These are phyloP conservation scores for Pyrenochaeta sp. DNA, from an alignment of 2,329 filamentous ascomycete genomes.

Conservation along the genomic window DNA sequence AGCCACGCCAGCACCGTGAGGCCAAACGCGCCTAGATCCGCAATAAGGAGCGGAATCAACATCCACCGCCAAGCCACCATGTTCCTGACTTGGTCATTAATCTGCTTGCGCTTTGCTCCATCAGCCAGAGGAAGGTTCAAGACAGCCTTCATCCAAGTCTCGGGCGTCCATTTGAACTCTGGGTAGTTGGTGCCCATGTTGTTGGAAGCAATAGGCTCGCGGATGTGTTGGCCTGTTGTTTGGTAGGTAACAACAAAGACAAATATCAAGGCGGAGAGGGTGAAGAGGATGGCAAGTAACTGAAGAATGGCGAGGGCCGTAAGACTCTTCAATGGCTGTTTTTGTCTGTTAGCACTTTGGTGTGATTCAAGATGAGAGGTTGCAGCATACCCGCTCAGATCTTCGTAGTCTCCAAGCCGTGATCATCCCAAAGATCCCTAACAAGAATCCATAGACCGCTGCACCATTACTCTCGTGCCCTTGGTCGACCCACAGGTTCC, in stretches of 20 bases:
- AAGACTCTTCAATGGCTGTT: conserved; percentile 39
- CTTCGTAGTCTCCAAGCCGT: conserved; percentile 37
- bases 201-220: conserved; percentile 26
- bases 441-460: conserved; percentile 44
- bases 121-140: conserved; percentile 37
- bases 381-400: conserved; percentile 9
- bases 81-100: conserved; percentile 28
- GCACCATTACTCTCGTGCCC: conserved; percentile 40
- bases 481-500: conserved; percentile 40
- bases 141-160: conserved; percentile 45
- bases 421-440: conserved; percentile 39
- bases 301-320: conserved; percentile 47
- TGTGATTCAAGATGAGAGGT: not conserved
- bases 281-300: conserved; percentile 37
- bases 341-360: conserved; percentile 1
- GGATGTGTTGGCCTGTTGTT: conserved; percentile 36
- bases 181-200: conserved; percentile 30
- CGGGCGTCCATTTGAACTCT: conserved; percentile 40
- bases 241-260: conserved; percentile 41
- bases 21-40: conserved; percentile 29
- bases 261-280: conserved; percentile 41
- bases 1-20: conserved; percentile 26
- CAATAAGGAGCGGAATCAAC: conserved; percentile 38
- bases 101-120: conserved; percentile 18
- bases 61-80: conserved; percentile 48